Percentiles rank a stretch among this genome's conserved stretches.
phyloP scores from a whole-genome alignment of 129 eudicot genomes.

The Heracleum sosnowskyi region DNA sequence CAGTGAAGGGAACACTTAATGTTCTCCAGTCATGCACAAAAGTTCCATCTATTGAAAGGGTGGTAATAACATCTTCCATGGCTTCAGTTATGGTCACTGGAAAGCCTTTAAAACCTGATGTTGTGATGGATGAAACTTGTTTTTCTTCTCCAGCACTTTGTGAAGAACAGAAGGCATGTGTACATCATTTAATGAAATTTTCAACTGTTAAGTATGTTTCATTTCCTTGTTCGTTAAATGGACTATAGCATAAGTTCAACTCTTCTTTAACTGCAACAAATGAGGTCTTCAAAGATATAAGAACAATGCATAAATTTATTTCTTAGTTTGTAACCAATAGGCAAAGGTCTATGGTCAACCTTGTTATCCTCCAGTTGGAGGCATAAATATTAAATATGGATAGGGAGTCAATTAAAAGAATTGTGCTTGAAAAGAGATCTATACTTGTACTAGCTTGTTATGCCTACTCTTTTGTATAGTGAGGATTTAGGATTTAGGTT shows the following conservation, averaged over 20 bases:
- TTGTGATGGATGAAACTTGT: slow-evolving; percentile 44
- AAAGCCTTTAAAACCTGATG: slow-evolving; percentile 18
- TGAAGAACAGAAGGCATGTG: slow-evolving; percentile 31
- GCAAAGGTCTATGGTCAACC: not conserved
- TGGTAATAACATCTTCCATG: slow-evolving; percentile 47
- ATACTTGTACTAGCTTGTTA: too few relatives aligned
- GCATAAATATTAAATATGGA: not conserved
- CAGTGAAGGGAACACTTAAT: slow-evolving; percentile 50
- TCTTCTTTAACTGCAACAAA: not conserved
- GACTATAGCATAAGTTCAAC: not conserved
- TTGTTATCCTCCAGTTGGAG: not conserved
- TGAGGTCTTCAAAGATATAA: not conserved
- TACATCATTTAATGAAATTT: not conserved
- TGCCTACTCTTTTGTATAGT: not conserved
- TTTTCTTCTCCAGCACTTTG: slow-evolving; percentile 31
- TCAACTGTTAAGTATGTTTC: not conserved
- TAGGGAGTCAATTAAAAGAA: not conserved
- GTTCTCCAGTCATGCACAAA: slow-evolving; percentile 44
- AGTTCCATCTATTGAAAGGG: slow-evolving; percentile 35
- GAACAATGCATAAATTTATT: not conserved
- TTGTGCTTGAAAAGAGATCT: too few relatives aligned
- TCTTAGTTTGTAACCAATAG: not conserved
- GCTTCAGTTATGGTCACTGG: slow-evolving; percentile 25
- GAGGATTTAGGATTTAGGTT: not conserved
- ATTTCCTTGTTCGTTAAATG: not conserved